These are phyloP conservation scores for Oehlia diaphana DNA, from an alignment of 192 early-diverging fungal genomes.

Conservation along the genomic window DNA sequence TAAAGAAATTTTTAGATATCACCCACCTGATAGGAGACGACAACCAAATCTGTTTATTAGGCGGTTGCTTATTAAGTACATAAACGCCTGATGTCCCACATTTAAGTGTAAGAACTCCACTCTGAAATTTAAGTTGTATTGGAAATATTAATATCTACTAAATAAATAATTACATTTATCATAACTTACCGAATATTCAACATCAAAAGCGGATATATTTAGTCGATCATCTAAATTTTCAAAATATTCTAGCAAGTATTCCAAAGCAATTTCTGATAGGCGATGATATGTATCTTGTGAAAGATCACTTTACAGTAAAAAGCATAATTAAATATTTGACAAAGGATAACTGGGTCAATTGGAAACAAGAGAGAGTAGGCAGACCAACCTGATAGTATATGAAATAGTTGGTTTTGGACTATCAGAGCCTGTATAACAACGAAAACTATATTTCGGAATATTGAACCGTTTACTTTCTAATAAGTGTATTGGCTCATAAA, in stretches of 20 bases:
- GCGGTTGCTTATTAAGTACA: constrained; percentile 98
- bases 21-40: constrained; percentile 77
- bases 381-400: too few relatives aligned
- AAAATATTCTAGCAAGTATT: constrained; percentile 67
- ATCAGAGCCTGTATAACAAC: too few relatives aligned
- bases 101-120: constrained; percentile 86
- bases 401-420: too few relatives aligned
- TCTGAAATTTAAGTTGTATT: constrained; percentile 28
- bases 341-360: too few relatives aligned
- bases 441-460: too few relatives aligned
- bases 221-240: constrained; percentile 75
- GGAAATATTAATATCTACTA: neutral
- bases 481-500: too few relatives aligned
- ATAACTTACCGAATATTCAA: constrained; percentile 73
- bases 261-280: constrained; percentile 61
- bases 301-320: constrained; percentile 40
- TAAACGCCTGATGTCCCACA: constrained; percentile 83
- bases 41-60: constrained; percentile 97
- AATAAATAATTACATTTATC: neutral
- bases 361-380: too few relatives aligned
- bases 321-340: too few relatives aligned
- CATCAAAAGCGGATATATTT: constrained; percentile 71
- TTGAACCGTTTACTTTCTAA: too few relatives aligned
- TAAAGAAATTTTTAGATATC: neutral
- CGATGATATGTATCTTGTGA: constrained; percentile 59